Percentiles rank a stretch among this genome's conserved stretches.
Evolutionary conservation across 208 protist species (phyloP).

Genomic region (Leishmania gerbilli): DNA sequence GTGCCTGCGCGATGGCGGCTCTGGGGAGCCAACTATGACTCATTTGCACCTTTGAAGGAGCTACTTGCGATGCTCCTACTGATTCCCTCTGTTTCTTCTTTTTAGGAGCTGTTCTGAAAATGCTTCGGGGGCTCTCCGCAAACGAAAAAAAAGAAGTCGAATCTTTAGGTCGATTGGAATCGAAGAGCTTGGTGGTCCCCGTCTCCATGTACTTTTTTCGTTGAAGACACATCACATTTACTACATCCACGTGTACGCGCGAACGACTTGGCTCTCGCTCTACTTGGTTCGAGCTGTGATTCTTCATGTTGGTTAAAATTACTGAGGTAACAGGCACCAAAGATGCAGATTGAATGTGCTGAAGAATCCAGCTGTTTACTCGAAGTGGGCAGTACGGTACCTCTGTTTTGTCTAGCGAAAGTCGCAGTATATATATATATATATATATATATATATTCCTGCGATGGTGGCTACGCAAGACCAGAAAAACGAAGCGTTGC

Average conservation of each 20-base stretch:
- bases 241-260: background rate
- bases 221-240: background rate
- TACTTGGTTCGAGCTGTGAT: no score
- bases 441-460: background rate
- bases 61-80: background rate
- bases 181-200: background rate
- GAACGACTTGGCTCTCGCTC: background rate
- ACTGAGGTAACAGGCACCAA: background rate
- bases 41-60: background rate
- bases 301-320: background rate
- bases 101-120: conserved; percentile 11
- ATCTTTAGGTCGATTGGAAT: background rate
- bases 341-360: background rate
- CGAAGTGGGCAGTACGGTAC: background rate
- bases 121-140: background rate
- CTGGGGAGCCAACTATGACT: background rate
- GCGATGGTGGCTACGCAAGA: background rate
- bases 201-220: background rate
- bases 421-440: background rate
- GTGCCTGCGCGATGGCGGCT: background rate
- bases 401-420: background rate
- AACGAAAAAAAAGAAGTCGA: no score
- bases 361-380: background rate
- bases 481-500: background rate
- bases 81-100: conserved; percentile 1